Percentiles rank a stretch among this genome's conserved stretches.
phyloP scores from a whole-genome alignment of 2,329 filamentous ascomycete species.

The Calonectria crousiana region DNA sequence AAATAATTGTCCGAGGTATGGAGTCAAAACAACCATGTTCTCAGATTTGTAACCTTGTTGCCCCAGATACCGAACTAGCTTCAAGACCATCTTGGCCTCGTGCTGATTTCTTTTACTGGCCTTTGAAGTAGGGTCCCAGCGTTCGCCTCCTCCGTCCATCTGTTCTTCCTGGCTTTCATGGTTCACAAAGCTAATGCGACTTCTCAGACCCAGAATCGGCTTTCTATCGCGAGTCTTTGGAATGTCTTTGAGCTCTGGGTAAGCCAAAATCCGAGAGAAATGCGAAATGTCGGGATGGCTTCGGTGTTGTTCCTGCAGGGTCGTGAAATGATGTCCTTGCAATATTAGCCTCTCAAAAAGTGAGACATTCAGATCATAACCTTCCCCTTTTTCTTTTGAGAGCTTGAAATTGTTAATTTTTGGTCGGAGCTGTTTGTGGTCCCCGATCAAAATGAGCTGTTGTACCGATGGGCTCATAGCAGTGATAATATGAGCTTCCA shows the following conservation, averaged over 20 bases:
- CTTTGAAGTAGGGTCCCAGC: conserved; percentile 60
- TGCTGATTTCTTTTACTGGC: conserved; percentile 71
- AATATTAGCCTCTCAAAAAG: conserved; percentile 76
- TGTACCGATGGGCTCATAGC: conserved; percentile 67
- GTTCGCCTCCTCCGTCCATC: conserved; percentile 57
- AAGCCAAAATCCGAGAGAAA: conserved; percentile 69
- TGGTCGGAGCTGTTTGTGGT: conserved; percentile 79
- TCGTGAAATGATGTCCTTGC: conserved; percentile 64
- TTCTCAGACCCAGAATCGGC: conserved; percentile 66
- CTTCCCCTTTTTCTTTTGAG: conserved; percentile 72
- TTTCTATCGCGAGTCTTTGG: conserved; percentile 60
- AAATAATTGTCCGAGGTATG: conserved; percentile 77
- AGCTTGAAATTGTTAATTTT: conserved; percentile 73
- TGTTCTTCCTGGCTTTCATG: conserved; percentile 68
- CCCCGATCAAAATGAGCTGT: conserved; percentile 78
- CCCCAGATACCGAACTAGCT: conserved; percentile 73
- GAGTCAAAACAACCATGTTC: conserved; percentile 76
- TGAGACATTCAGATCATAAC: conserved; percentile 75
- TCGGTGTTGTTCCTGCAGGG: conserved; percentile 73
- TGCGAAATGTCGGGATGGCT: conserved; percentile 77
- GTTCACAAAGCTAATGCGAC: conserved; percentile 75
- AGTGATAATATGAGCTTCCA: conserved; percentile 73
- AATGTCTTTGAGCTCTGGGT: conserved; percentile 71
- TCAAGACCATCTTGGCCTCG: conserved; percentile 75
- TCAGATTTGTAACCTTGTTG: conserved; percentile 78